Percentiles rank a stretch among this genome's conserved stretches.
Conservation (phyloP, 2,329 filamentous ascomycete genomes). For the Colletotrichum plurivorum region DNA sequence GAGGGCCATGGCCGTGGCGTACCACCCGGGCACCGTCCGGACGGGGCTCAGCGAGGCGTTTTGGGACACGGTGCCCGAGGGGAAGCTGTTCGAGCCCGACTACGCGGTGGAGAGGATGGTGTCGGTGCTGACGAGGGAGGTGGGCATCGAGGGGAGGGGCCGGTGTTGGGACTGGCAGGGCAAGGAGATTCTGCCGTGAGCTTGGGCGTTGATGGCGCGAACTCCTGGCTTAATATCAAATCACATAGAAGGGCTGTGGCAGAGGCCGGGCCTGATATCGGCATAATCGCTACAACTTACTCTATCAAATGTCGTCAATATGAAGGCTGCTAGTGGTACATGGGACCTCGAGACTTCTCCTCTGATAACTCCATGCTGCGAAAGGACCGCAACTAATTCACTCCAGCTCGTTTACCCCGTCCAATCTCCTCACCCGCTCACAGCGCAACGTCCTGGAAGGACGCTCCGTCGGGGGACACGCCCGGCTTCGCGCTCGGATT, state of each 20-base stretch:
- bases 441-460: slow-evolving; percentile 76
- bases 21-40: slow-evolving; percentile 87
- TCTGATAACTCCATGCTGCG: slow-evolving; percentile 34
- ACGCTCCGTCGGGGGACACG: slow-evolving; percentile 67
- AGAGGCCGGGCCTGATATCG: neutral
- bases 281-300: neutral
- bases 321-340: slow-evolving; percentile 33
- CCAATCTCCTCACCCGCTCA: slow-evolving; percentile 48
- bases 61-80: slow-evolving; percentile 74
- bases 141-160: slow-evolving; percentile 68
- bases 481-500: slow-evolving; percentile 56
- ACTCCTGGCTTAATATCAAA: neutral
- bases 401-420: neutral
- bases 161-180: slow-evolving; percentile 80
- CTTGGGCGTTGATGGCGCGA: too few relatives aligned
- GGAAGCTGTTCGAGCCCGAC: slow-evolving; percentile 76
- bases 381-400: slow-evolving; percentile 4
- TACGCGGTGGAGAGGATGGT: slow-evolving; percentile 76
- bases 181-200: slow-evolving; percentile 71
- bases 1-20: slow-evolving; percentile 75
- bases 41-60: slow-evolving; percentile 81
- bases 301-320: neutral
- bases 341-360: slow-evolving; percentile 25
- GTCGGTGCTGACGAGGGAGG: slow-evolving; percentile 66
- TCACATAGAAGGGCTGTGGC: neutral